Base-by-base conservation (phyloP, 2,329 filamentous ascomycete genomes). In the Gliomastix tumulicola region DNA sequence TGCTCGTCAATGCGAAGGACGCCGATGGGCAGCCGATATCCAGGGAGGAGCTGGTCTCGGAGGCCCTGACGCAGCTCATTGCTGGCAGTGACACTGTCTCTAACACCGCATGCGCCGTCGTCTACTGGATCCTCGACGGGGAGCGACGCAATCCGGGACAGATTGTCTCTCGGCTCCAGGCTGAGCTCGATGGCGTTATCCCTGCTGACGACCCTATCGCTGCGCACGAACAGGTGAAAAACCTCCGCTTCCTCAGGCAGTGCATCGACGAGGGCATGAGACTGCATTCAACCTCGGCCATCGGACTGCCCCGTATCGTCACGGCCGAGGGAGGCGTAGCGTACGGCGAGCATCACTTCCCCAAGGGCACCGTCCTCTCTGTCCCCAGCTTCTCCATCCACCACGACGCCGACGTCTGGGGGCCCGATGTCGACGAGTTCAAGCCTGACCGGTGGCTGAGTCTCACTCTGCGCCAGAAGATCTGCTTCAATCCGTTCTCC, bases 391-490 rank as follows among this genome's bases (percentile, higher is more conserved):
- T 34, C 22, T 38, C 40, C 5, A 40, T 44, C 21, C 42, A 44
- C 11, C 42, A 44, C 35, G 37, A 40, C 11, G 35, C 35, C 11
- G 56, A 61, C 17, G 45, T 66, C 15, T 70, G 58, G 41, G 64
- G 65, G 1, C 41, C 49, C 0, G 54, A 62, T 18, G 61, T 51
- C 4, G 47, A 54, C 22, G 48, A 52, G 16, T 61, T 64, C 37
- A 49, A 57, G 16, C 62, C 62, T 2, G 53, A 57, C 16, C 54
- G 63, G 31, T 66, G 63, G 63, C 16, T 40, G 19, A 39, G 21
- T 12, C 19, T 37, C 16, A 40, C 42, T 1, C 7, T 36, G 6
- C 34, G 31, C 7, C 42, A 44, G 32, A 44, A 44, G 32, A 37
- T 27, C 3, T 25, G 35, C 16, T 44, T 44, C 21, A 44, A 40